A percentile compares a stretch with the other conserved stretches of the same genome.
Evolutionary conservation across 2,329 filamentous ascomycete genomes (phyloP).

Genomic region (Penicillium polonicum): DNA sequence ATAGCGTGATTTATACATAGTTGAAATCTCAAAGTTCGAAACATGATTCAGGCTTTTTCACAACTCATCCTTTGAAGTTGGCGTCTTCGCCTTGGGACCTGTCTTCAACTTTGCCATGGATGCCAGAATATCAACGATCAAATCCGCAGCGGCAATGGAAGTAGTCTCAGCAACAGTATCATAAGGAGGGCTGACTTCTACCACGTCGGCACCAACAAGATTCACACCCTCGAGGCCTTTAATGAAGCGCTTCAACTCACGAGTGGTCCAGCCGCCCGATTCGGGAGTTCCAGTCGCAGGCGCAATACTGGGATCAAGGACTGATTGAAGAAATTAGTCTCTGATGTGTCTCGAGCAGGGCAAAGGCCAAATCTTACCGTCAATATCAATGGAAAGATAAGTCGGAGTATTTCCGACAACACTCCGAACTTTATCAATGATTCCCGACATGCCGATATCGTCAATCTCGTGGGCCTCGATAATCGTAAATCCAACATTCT

Average conservation of each 20-base stretch:
- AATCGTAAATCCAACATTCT: conserved; percentile 23
- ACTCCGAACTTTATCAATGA: conserved; percentile 20
- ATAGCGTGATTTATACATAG: background rate
- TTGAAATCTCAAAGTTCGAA: background rate
- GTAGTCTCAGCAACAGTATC: conserved; percentile 27
- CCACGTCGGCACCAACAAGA: conserved; percentile 24
- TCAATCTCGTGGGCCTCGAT: conserved; percentile 30
- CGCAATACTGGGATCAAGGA: conserved; percentile 34
- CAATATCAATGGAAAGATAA: conserved; percentile 37
- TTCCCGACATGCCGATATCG: conserved; percentile 23
- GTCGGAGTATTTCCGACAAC: conserved; percentile 24
- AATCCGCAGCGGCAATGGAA: conserved; percentile 30
- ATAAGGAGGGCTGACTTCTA: conserved; percentile 51
- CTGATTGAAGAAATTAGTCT: conserved; percentile 4
- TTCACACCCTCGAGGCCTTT: conserved; percentile 21
- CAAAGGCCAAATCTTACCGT: conserved; percentile 15
- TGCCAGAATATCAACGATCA: conserved; percentile 31
- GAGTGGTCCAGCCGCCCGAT: conserved; percentile 25
- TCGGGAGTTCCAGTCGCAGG: conserved; percentile 33
- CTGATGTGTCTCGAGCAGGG: background rate
- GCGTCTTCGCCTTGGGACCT: background rate
- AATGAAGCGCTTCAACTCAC: conserved; percentile 21
- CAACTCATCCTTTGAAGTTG: background rate
- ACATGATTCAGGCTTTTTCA: background rate
- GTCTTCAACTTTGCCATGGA: conserved; percentile 26